Conservation (phyloP, 75 land plant species). For the Isoetes taiwanensis region DNA sequence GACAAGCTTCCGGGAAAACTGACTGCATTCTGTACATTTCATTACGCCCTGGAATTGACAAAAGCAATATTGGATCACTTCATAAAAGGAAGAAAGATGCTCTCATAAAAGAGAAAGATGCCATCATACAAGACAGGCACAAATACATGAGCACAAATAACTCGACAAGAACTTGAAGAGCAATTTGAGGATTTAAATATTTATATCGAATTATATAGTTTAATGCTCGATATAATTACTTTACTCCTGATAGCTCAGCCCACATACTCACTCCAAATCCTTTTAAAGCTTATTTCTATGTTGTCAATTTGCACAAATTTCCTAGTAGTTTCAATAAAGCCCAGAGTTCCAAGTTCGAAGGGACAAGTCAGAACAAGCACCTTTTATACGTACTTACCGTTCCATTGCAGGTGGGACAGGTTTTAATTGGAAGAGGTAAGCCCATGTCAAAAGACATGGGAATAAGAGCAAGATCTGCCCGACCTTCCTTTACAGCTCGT, state of each 20-base stretch:
- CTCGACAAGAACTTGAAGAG: background rate
- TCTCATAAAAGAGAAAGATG: background rate
- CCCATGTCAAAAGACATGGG: conserved; percentile 52
- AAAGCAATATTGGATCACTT: too few species aligned
- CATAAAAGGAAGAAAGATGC: too few species aligned
- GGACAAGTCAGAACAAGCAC: too few species aligned
- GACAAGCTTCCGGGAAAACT: conserved; percentile 29
- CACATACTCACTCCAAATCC: too few species aligned
- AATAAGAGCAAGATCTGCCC: conserved; percentile 58
- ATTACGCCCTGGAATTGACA: conserved; percentile 74
- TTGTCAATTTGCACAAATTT: too few species aligned
- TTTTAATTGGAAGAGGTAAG: conserved; percentile 58
- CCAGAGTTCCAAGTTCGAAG: too few species aligned
- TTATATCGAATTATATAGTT: too few species aligned
- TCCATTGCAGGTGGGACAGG: conserved; percentile 80
- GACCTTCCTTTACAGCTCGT: conserved; percentile 54
- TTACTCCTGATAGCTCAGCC: too few species aligned
- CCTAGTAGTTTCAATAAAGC: too few species aligned
- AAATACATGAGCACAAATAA: background rate
- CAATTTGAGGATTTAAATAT: background rate
- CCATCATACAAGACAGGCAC: background rate
- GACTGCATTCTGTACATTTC: conserved; percentile 66
- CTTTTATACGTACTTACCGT: conserved; percentile 65
- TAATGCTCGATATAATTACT: too few species aligned
- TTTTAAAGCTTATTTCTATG: too few species aligned